phyloP scores from a whole-genome alignment of 2,329 filamentous ascomycete genomes.

The Purpureocillium takamizusanense region DNA sequence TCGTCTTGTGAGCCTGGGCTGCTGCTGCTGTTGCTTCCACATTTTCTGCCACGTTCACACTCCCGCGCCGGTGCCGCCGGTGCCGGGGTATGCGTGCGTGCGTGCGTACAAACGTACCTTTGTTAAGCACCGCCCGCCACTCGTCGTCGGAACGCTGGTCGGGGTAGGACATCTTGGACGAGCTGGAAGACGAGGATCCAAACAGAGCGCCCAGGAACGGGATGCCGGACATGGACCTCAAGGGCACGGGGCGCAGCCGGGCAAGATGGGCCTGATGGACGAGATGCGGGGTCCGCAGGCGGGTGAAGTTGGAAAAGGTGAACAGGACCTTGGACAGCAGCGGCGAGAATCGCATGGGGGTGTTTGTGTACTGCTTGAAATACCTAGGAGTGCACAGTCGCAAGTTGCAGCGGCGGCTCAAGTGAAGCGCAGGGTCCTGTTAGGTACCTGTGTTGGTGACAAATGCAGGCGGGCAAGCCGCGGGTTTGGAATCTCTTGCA shows the following conservation, averaged over 20 bases:
- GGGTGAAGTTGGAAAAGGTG: constrained; percentile 36
- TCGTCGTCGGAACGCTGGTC: constrained; percentile 72
- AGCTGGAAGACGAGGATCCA: constrained; percentile 48
- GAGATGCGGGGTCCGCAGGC: not conserved
- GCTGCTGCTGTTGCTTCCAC: too few relatives aligned
- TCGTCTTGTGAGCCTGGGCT: constrained; percentile 10
- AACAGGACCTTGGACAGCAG: constrained; percentile 38
- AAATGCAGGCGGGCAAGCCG: not conserved
- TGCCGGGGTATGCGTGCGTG: too few relatives aligned
- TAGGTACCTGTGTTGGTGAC: not conserved
- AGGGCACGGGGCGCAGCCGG: constrained; percentile 16
- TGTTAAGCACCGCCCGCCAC: constrained; percentile 78
- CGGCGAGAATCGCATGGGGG: constrained; percentile 41
- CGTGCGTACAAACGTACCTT: constrained; percentile 24
- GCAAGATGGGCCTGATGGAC: constrained; percentile 9
- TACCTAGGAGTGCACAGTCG: too few relatives aligned
- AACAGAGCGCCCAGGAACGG: constrained; percentile 75
- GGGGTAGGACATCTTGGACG: constrained; percentile 63
- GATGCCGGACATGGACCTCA: constrained; percentile 63
- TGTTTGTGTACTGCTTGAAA: constrained; percentile 3
- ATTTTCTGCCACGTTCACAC: too few relatives aligned
- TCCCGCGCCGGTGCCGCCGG: too few relatives aligned
- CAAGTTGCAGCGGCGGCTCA: too few relatives aligned
- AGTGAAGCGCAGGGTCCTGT: too few relatives aligned
- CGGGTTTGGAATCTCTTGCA: not conserved